Evolutionary conservation across 345 rosid genomes (phyloP).

Genomic region (Syzygium aromaticum): DNA sequence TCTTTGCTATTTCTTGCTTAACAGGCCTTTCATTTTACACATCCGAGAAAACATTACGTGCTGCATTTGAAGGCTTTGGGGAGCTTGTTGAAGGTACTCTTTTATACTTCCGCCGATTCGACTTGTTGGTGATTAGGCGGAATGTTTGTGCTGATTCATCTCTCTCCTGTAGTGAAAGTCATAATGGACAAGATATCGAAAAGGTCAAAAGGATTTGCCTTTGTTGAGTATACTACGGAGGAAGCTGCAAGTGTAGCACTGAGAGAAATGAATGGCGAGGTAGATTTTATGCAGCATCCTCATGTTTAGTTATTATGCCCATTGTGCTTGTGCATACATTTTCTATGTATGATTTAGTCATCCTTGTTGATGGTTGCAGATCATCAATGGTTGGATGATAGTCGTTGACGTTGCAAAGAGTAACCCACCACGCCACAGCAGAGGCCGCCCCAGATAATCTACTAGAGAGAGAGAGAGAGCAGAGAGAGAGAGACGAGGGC

Average conservation of each 20-base stretch:
- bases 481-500: neutral
- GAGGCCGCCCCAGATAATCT: constrained; percentile 17
- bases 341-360: neutral
- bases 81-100: constrained; percentile 76
- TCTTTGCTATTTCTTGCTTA: neutral
- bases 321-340: neutral
- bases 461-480: neutral
- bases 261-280: constrained; percentile 97
- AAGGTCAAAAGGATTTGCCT: constrained; percentile 93
- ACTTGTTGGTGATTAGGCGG: neutral
- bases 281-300: neutral
- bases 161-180: constrained; percentile 45
- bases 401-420: constrained; percentile 85
- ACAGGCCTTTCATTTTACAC: constrained; percentile 92
- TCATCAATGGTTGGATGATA: constrained; percentile 99
- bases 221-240: constrained; percentile 82
- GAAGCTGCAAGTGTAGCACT: constrained; percentile 85
- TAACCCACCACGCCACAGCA: constrained; percentile 34
- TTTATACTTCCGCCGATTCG: neutral
- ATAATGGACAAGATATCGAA: constrained; percentile 98
- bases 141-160: neutral
- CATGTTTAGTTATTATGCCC: neutral
- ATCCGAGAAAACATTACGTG: constrained; percentile 84
- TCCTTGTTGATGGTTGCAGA: constrained; percentile 33
- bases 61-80: constrained; percentile 88